Evolutionary conservation across 306 rosid genomes (phyloP), one percentile per base, ranked within the genome.

Genomic region (Lathyrus oleraceus): DNA sequence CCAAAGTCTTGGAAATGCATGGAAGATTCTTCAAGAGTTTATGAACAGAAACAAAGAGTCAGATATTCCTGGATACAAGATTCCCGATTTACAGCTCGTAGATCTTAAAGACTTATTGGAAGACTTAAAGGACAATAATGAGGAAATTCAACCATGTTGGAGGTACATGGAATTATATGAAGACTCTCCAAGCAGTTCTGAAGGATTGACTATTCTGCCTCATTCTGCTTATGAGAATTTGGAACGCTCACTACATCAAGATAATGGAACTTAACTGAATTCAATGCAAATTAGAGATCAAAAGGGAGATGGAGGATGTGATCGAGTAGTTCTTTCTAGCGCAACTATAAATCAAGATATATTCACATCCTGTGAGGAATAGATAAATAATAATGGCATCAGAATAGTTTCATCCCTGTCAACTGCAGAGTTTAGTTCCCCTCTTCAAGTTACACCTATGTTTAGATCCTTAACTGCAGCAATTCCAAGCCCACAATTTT

Each of bases 21-120:
- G 99, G 99, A 95, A 91, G 99, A 87, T 86, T 78, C 97, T 95
- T 73, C 96, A 89, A 83, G 95, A 95, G 67, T 95, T 95, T 78
- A 79, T 95, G 78, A 89, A 73, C 79, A 87, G 76, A 74, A 86
- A 82, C 81, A 95, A 87, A 85, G 91, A 85, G 27, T 82, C 87
- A 51, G 91, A 89, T 76, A 74, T 83, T 58, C 75, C 80, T 36
- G 81, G 79, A 74, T 81, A 70, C 68, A 84, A 69, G 67, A 72
- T 84, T 68, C 77, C 86, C 44, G 91, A 89, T 81, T 81, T 95
- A 82, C 92, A 85, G 54, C 85, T 89, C 7, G 89, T 81, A 78
- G 92, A 91, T 80, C 85, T 89, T 39, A 87, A 87, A 74, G 87
- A 91, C 72, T 66, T 81, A 67, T 61, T 82, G 72, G 88, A 89